These are phyloP conservation scores for Mucuna pruriens DNA, from an alignment of 306 rosid species.

Conservation along the genomic window DNA sequence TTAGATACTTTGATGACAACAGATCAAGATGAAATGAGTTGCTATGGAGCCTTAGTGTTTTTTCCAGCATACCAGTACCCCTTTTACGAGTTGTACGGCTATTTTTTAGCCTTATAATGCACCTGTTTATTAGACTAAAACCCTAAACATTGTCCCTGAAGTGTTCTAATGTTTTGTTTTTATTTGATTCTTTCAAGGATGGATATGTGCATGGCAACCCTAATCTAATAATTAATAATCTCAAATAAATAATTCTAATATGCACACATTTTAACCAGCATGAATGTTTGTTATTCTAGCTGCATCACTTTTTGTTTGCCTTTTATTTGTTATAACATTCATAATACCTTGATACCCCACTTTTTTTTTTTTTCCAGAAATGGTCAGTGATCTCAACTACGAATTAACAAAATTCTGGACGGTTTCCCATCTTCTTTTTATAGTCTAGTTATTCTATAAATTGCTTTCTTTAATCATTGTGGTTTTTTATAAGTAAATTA, in stretches of 20 bases:
- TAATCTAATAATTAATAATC: background rate
- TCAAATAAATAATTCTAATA: background rate
- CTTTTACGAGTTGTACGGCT: background rate
- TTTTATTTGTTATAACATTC: slow-evolving; percentile 9
- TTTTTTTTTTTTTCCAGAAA: slow-evolving; percentile 4
- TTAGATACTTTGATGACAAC: slow-evolving; percentile 13
- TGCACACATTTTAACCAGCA: slow-evolving; percentile 22
- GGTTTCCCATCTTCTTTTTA: slow-evolving; percentile 25
- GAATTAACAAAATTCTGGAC: slow-evolving; percentile 3
- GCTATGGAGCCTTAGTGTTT: background rate
- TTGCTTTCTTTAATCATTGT: background rate
- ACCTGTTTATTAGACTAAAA: background rate
- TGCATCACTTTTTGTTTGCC: slow-evolving; percentile 13
- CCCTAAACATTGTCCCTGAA: background rate
- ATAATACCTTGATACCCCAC: slow-evolving; percentile 11
- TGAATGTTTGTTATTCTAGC: slow-evolving; percentile 23
- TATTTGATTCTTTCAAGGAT: background rate
- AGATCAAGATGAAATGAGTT: slow-evolving; percentile 33
- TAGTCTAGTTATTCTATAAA: slow-evolving; percentile 29
- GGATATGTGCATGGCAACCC: background rate
- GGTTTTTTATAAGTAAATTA: slow-evolving; percentile 30
- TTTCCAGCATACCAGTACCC: background rate
- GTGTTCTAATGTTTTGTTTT: background rate
- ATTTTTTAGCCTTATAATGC: background rate
- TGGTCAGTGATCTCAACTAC: slow-evolving; percentile 9